Evolutionary conservation across 805 yeast genomes (phyloP).

Genomic region (Candida sonorensis): DNA sequence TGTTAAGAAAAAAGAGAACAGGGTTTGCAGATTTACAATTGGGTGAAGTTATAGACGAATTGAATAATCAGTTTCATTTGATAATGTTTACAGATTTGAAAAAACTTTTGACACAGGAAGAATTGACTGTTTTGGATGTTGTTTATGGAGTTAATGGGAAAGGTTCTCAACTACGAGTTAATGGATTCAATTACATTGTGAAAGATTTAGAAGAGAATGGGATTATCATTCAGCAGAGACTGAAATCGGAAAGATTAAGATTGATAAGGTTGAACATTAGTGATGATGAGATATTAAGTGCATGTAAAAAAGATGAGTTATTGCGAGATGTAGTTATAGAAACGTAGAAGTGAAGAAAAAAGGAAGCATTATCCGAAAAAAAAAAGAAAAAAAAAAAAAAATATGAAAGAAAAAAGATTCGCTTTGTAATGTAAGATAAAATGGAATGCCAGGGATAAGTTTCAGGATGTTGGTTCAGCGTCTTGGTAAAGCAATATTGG

Average conservation of each 20-base stretch:
- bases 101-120: constrained; percentile 16
- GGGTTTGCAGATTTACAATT: constrained; percentile 65
- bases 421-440: constrained; percentile 1
- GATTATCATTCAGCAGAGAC: constrained; percentile 58
- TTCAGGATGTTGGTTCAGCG: constrained; percentile 7
- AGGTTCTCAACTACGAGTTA: constrained; percentile 38
- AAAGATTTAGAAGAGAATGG: constrained; percentile 77
- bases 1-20: constrained; percentile 57
- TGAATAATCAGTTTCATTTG: constrained; percentile 34
- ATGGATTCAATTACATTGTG: constrained; percentile 53
- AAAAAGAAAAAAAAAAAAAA: too few relatives aligned
- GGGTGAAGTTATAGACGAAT: constrained; percentile 77
- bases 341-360: constrained; percentile 4
- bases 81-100: constrained; percentile 25
- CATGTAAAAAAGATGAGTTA: constrained; percentile 49
- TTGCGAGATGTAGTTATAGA: constrained; percentile 27
- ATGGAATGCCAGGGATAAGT: too few relatives aligned
- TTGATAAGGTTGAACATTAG: constrained; percentile 61
- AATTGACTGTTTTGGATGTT: constrained; percentile 18
- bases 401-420: too few relatives aligned
- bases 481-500: constrained; percentile 69
- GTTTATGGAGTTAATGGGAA: constrained; percentile 16
- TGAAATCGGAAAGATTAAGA: constrained; percentile 61
- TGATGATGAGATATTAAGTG: constrained; percentile 59
- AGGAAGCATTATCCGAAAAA: too few relatives aligned